A percentile compares a stretch with the other conserved stretches of the same genome.
Evolutionary conservation across 2,329 filamentous ascomycete genomes (phyloP).

Genomic region (Waltergamsia citrina): DNA sequence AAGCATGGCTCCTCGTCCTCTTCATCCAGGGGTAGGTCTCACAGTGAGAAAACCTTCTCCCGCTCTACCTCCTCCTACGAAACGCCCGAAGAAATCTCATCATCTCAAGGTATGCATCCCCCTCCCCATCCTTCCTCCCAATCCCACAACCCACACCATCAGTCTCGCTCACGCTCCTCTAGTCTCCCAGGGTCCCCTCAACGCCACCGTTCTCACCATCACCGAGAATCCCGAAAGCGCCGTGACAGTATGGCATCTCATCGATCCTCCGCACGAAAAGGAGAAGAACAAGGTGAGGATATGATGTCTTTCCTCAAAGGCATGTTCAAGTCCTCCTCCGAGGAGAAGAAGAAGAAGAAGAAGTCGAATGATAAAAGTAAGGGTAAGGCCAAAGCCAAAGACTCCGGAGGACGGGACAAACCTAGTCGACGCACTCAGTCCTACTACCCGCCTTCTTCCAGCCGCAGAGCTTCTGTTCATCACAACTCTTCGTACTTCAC

Average conservation of each 20-base stretch:
- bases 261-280: not conserved
- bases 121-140: too few species aligned
- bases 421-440: not conserved
- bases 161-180: too few species aligned
- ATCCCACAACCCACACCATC: too few species aligned
- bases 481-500: too few species aligned
- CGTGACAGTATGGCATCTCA: not conserved
- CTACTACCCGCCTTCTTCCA: not conserved
- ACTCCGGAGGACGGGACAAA: not conserved
- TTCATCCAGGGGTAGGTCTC: not conserved
- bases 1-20: not conserved
- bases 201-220: not conserved
- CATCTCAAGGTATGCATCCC: too few species aligned
- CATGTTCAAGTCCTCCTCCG: not conserved
- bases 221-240: not conserved
- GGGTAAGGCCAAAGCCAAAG: not conserved
- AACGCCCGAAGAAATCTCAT: too few species aligned
- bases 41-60: not conserved
- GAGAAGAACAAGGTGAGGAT: not conserved
- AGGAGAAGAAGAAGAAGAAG: conserved; percentile 2
- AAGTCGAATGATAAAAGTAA: not conserved
- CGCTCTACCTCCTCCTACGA: too few species aligned
- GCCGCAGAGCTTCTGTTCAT: not conserved
- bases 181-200: too few species aligned
- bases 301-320: not conserved